Evolutionary conservation across 129 eudicot genomes (phyloP).

Genomic region (Lactuca sativa): DNA sequence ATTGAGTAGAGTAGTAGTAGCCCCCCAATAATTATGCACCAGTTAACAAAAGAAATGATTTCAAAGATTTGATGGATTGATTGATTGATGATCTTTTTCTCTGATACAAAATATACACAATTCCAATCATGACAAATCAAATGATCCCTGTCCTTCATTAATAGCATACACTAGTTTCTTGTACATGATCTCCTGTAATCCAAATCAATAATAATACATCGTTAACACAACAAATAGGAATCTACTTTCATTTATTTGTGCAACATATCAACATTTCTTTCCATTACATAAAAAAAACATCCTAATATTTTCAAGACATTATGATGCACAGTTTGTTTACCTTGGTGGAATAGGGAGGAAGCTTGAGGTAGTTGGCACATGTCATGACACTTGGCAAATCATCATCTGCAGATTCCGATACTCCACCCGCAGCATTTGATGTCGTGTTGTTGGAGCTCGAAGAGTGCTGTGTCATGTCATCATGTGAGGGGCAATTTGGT

Average conservation of each 20-base stretch:
- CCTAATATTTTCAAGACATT: no score
- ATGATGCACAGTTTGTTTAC: no score
- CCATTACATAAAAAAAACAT: no score
- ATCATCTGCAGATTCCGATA: constrained; percentile 83
- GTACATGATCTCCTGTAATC: constrained; percentile 81
- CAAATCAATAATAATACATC: no score
- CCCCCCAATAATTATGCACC: constrained; percentile 35
- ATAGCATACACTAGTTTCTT: constrained; percentile 89
- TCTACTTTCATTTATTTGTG: no score
- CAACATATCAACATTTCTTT: no score
- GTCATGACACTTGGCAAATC: constrained; percentile 99
- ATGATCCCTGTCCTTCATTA: constrained; percentile 95
- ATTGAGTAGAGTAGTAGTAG: constrained; percentile 16
- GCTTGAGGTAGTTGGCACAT: constrained; percentile 97
- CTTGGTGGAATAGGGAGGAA: constrained; percentile 97
- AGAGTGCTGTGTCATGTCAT: constrained; percentile 64
- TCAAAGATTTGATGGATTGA: background rate
- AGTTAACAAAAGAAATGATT: constrained; percentile 5
- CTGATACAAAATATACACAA: constrained; percentile 37
- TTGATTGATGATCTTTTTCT: background rate
- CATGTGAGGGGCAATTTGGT: no score
- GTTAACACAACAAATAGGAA: no score
- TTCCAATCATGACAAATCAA: constrained; percentile 79
- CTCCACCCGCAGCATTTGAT: constrained; percentile 62
- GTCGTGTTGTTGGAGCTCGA: constrained; percentile 49